phyloP scores from a whole-genome alignment of 163 green algal genomes.

The Volvox carteri region DNA sequence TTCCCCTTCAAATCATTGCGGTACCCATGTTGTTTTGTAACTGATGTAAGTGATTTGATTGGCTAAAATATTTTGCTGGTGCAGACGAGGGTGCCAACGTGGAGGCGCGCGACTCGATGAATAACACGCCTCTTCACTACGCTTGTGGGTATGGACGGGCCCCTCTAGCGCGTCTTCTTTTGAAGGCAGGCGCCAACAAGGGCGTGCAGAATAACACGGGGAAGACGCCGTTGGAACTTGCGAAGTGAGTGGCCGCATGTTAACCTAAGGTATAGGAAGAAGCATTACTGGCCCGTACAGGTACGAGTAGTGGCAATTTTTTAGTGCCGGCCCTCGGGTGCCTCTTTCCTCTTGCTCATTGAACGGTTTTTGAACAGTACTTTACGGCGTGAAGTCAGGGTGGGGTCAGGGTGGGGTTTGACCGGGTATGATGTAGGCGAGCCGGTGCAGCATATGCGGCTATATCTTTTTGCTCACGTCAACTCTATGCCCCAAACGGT shows the following conservation, averaged over 20 bases:
- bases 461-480: no score
- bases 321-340: no score
- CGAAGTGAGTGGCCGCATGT: conserved; percentile 56
- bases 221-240: conserved; percentile 77
- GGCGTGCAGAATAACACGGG: conserved; percentile 75
- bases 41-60: no score
- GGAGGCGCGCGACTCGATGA: conserved; percentile 66
- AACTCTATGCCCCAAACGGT: not conserved
- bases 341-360: no score
- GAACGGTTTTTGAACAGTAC: no score
- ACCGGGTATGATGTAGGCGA: no score
- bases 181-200: conserved; percentile 73
- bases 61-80: not conserved
- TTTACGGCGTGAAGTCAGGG: no score
- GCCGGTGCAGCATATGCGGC: no score
- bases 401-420: no score
- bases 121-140: conserved; percentile 78
- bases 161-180: conserved; percentile 69
- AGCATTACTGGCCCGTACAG: no score
- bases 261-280: no score
- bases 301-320: no score
- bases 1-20: not conserved
- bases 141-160: conserved; percentile 74
- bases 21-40: not conserved
- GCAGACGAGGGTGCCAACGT: conserved; percentile 72